Base-by-base conservation (phyloP, 202 grass and related monocot genomes). In the Alloteropsis angusta region DNA sequence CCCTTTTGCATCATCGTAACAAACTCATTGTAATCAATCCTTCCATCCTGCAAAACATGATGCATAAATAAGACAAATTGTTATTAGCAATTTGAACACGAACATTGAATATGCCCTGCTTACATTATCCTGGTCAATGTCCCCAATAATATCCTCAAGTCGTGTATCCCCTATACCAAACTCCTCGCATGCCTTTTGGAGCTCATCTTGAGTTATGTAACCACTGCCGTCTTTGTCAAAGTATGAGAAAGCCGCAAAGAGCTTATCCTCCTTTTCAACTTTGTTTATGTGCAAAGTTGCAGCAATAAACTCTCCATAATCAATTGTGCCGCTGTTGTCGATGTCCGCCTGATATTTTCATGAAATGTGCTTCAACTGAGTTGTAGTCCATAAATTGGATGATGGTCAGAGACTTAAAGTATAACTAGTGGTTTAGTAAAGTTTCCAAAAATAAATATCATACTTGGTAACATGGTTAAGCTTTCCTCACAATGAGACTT, bases 231-330 rank as follows among this genome's bases (percentile, higher is more conserved):
- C 92, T 86, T 99, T 95, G 74, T 99, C 96, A 71, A 99, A 99
- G 67, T 96, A 99, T 75, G 82, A 81, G 82, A 99, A 99, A 53
- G 96, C 92, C 26, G 92, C 84, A 67, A 91, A 99, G 58, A 99
- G 84, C 65, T 96, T 92, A 86, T 99, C 92, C 78, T 96, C 96
- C 86, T 91, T 95, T 43, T 99, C 92, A 72, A 99, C 89, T 87
- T 99, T 99, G 89, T 99, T 99, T 74, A 93, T 85, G 72, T 99
- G 92, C 76, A 99, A 89, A 74, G 96, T 99, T 56, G 96, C 96
- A 66, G 96, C 92, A 60, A 99, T 91, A 63, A 99, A 99, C 84
- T 99, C 96, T 15, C 90, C 89, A 52, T 95, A 99, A 75, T 99
- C 96, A 85, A 99, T 91, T n/a, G 96, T 96, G 17, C 96, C 96